Percentiles rank a stretch among this genome's conserved stretches.
These are phyloP conservation scores for Nasturtium officinale DNA, from an alignment of 345 rosid species.

Conservation along the genomic window DNA sequence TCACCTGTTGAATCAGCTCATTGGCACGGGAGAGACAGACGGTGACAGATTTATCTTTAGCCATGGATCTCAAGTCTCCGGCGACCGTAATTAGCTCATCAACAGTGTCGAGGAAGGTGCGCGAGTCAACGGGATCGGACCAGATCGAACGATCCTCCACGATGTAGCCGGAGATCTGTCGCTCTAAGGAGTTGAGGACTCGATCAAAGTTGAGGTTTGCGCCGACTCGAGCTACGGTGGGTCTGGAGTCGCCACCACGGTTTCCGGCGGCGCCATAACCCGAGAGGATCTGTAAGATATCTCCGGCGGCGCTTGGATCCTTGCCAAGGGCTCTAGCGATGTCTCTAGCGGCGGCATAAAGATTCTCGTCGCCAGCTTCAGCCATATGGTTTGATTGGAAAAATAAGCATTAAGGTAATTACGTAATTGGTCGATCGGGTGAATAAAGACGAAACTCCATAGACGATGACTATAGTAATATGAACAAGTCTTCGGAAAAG, in stretches of 20 bases:
- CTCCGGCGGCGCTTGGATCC: slow-evolving; percentile 76
- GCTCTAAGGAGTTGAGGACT: slow-evolving; percentile 55
- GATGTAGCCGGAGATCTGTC: slow-evolving; percentile 74
- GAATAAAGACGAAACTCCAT: slow-evolving; percentile 34
- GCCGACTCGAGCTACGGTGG: slow-evolving; percentile 41
- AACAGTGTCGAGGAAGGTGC: slow-evolving; percentile 66
- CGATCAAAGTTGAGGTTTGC: slow-evolving; percentile 52
- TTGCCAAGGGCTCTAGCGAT: slow-evolving; percentile 88
- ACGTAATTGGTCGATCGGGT: slow-evolving; percentile 6
- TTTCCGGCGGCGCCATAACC: slow-evolving; percentile 75
- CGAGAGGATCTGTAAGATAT: slow-evolving; percentile 87
- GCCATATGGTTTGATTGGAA: slow-evolving; percentile 35
- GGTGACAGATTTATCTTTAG: slow-evolving; percentile 49
- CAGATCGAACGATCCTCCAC: slow-evolving; percentile 68
- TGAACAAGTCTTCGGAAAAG: slow-evolving; percentile 28
- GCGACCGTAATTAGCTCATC: slow-evolving; percentile 61
- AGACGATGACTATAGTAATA: slow-evolving; percentile 35
- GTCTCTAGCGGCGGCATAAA: slow-evolving; percentile 85
- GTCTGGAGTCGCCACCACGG: slow-evolving; percentile 57
- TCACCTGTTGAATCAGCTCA: slow-evolving; percentile 71
- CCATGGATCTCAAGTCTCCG: slow-evolving; percentile 56
- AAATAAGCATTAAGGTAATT: background rate
- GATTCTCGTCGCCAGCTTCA: slow-evolving; percentile 80
- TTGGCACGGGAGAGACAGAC: slow-evolving; percentile 70
- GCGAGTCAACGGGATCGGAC: slow-evolving; percentile 75